These are phyloP conservation scores for Zygnema circumcarinatum DNA, from an alignment of 139 green algal genomes.

Conservation along the genomic window DNA sequence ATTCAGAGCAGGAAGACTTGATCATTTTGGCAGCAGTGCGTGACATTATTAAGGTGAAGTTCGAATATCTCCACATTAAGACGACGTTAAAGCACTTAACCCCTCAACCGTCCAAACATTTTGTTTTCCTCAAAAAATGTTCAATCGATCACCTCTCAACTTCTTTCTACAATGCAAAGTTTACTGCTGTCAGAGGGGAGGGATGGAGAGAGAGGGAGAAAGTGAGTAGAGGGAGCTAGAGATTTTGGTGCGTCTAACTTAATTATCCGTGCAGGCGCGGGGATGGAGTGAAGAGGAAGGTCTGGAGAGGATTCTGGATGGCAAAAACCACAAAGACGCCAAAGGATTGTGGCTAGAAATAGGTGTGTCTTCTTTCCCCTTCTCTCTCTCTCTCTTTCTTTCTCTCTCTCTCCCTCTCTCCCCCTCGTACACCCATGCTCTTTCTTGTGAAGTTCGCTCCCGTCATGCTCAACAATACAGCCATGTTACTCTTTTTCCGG, in stretches of 20 bases:
- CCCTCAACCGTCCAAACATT: neutral
- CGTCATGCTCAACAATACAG: too few relatives aligned
- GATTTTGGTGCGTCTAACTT: neutral
- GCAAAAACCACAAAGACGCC: too few relatives aligned
- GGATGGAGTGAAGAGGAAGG: too few relatives aligned
- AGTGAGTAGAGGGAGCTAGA: neutral
- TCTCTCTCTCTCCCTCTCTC: slow-evolving; percentile 48
- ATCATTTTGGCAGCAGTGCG: too few relatives aligned
- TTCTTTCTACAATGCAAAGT: too few relatives aligned
- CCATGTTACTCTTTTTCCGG: too few relatives aligned
- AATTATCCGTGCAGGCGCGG: neutral
- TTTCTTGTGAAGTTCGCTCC: neutral
- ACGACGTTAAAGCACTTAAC: too few relatives aligned
- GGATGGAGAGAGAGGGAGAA: neutral
- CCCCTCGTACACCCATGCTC: neutral
- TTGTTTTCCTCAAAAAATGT: slow-evolving; percentile 16
- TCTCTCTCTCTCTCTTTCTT: slow-evolving; percentile 54
- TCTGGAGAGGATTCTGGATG: too few relatives aligned
- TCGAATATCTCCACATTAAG: too few relatives aligned
- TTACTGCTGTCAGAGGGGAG: too few relatives aligned
- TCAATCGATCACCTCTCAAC: neutral
- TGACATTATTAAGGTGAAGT: too few relatives aligned
- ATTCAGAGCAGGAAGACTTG: too few relatives aligned
- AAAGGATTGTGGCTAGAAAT: neutral
- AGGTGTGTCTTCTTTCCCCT: neutral